Base-by-base conservation (phyloP, 2,329 filamentous ascomycete genomes). In the Annulohypoxylon truncatum region DNA sequence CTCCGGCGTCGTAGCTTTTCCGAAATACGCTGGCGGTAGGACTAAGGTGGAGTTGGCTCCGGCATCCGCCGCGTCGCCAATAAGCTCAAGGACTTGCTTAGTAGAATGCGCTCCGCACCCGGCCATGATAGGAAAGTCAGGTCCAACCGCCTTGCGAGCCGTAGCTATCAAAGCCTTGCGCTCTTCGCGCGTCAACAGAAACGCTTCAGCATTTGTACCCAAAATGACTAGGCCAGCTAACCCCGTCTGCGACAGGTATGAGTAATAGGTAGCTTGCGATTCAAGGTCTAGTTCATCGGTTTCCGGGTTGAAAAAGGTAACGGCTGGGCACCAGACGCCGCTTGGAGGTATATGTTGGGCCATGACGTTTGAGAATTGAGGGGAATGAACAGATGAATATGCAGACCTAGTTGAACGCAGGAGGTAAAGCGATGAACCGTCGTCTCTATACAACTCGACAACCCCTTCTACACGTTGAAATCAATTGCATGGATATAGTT, bases 41-140 rank as follows among this genome's bases (percentile, higher is more conserved):
- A 90, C 83, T 12, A 91, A 80, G 0, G 82, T 82, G 71, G 87
- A 90, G 77, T 90, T 81, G 46, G 88, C 87, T 13, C 88, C 89
- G 0, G 87, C 89, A 0, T 81, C 81, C 15, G 81, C 79, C 0
- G 89, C 89, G 72, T 91, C 89, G 24, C 75, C 72, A 56, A 89
- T 82, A 64, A 84, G 85, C 74, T 90, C 85, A 0, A 89, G 81
- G 2, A 87, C 86, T 77, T 91, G 89, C 67, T 83, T 83, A 1
- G 87, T 90, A n/a, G 87, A 90, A 76, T 91, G 89, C 0, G 85
- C 88, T 15, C 87, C 84, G 6, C 88, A 86, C 33, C 89, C 89
- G 2, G 86, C 87, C 81, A 89, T 89, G 73, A 90, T 81, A 31
- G 87, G 87, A 72, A 81, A 88, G 18, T 78, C 77, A 0, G 83